Percentiles rank a stretch among this genome's conserved stretches.
phyloP scores from a whole-genome alignment of 345 rosid genomes.

The Syzygium aqueum region DNA sequence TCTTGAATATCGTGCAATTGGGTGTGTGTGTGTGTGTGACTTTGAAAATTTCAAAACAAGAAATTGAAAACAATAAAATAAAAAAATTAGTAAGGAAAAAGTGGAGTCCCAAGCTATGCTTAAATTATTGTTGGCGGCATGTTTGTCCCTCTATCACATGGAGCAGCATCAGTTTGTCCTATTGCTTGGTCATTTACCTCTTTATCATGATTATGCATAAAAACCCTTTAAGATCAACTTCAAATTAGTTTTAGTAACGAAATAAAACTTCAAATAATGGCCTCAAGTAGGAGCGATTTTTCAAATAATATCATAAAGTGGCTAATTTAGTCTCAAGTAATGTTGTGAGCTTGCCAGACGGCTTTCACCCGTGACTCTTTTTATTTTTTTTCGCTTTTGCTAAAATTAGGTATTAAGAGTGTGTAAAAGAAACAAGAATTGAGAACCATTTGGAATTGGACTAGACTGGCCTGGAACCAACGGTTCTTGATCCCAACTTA shows the following conservation, averaged over 20 bases:
- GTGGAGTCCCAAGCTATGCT: not conserved
- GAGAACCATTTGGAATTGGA: no score
- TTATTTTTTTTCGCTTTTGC: not conserved
- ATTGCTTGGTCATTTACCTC: not conserved
- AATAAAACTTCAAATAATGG: not conserved
- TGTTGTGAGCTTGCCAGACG: rapidly evolving
- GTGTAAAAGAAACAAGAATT: no score
- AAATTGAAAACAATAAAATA: not conserved
- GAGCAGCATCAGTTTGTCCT: not conserved
- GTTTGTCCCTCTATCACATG: not conserved
- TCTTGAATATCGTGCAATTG: not conserved
- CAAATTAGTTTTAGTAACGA: not conserved
- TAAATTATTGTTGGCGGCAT: not conserved
- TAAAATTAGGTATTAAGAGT: not conserved
- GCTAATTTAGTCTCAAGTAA: not conserved
- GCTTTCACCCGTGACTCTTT: not conserved
- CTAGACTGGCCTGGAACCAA: no score
- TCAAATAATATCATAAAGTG: not conserved
- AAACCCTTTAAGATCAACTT: not conserved
- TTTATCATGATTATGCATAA: not conserved
- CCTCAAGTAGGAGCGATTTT: not conserved
- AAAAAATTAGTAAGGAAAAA: not conserved
- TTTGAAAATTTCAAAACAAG: not conserved
- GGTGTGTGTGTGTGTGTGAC: no score
- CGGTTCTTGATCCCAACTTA: no score